A percentile compares a stretch with the other conserved stretches of the same genome.
Conservation (phyloP, 768 basidiomycete species). For the Leucocoprinus leucothites region DNA sequence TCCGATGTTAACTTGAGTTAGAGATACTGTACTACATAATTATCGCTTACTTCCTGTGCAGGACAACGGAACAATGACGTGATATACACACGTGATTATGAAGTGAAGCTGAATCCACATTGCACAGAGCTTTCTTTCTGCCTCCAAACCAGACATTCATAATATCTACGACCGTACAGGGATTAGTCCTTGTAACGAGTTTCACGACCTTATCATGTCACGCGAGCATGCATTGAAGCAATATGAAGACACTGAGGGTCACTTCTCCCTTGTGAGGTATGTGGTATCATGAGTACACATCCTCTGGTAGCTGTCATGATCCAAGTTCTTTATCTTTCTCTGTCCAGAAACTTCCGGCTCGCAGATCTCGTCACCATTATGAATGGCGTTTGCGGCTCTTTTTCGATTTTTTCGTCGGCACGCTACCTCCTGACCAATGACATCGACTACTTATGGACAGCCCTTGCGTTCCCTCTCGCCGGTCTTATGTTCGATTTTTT, state of each 20-base stretch:
- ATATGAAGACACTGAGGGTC: constrained; percentile 87
- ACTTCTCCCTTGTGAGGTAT: constrained; percentile 96
- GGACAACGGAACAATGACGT: neutral
- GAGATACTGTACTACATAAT: neutral
- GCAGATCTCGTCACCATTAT: constrained; percentile 98
- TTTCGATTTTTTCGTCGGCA: constrained; percentile 92
- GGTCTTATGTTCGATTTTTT: constrained; percentile 98
- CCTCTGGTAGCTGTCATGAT: constrained; percentile 14
- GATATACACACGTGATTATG: constrained; percentile 10
- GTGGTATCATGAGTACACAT: constrained; percentile 17
- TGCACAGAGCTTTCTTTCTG: neutral
- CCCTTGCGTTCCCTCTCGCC: constrained; percentile 84
- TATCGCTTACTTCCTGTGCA: neutral
- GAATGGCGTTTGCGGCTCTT: constrained; percentile 97
- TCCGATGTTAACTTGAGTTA: neutral
- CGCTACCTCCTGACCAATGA: constrained; percentile 83
- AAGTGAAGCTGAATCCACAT: neutral
- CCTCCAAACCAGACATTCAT: constrained; percentile 27
- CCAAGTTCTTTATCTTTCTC: constrained; percentile 15
- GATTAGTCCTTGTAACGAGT: constrained; percentile 32
- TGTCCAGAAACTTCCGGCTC: constrained; percentile 88
- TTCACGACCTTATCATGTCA: constrained; percentile 21
- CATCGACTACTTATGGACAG: constrained; percentile 77
- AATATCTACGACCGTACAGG: constrained; percentile 40
- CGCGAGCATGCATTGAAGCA: constrained; percentile 60